Evolutionary conservation across 169 alveolate species (phyloP).

Genomic region (Theileria orientalis): DNA sequence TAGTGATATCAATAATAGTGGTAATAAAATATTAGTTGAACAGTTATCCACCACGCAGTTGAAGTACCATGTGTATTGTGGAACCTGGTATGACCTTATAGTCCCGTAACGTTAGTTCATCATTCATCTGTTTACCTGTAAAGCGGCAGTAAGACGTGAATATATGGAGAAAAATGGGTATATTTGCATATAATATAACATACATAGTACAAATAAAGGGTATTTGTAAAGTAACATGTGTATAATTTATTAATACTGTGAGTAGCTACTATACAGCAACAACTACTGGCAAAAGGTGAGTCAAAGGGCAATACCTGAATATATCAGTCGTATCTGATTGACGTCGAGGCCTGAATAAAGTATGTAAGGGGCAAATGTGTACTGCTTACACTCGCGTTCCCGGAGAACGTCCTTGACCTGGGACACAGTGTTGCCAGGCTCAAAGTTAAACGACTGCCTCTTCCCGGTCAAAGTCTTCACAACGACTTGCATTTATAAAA

Average conservation of each 20-base stretch:
- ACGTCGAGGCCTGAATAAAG: slow-evolving; percentile 69
- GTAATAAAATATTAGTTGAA: too few relatives aligned
- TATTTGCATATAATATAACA: slow-evolving; percentile 4
- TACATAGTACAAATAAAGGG: too few relatives aligned
- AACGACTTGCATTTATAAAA: slow-evolving; percentile 85
- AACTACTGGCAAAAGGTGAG: too few relatives aligned
- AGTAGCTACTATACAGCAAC: too few relatives aligned
- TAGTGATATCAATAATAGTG: too few relatives aligned
- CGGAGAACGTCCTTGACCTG: slow-evolving; percentile 92
- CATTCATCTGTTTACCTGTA: slow-evolving; percentile 89
- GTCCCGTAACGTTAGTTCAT: slow-evolving; percentile 86
- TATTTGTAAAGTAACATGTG: too few relatives aligned
- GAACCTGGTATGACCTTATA: slow-evolving; percentile 92
- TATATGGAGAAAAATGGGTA: too few relatives aligned
- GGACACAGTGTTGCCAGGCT: slow-evolving; percentile 88
- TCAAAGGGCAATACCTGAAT: slow-evolving; percentile 80
- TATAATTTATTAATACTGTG: too few relatives aligned
- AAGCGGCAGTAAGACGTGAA: slow-evolving; percentile 3
- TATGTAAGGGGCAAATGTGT: too few relatives aligned
- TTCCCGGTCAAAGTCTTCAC: slow-evolving; percentile 92
- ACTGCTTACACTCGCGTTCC: slow-evolving; percentile 91
- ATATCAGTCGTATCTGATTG: slow-evolving; percentile 87
- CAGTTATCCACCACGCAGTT: slow-evolving; percentile 85
- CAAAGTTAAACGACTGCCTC: slow-evolving; percentile 90
- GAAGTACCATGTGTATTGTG: slow-evolving; percentile 94